Base-by-base conservation (phyloP, 805 yeast species). In the Nakazawaea laoshanensis region DNA sequence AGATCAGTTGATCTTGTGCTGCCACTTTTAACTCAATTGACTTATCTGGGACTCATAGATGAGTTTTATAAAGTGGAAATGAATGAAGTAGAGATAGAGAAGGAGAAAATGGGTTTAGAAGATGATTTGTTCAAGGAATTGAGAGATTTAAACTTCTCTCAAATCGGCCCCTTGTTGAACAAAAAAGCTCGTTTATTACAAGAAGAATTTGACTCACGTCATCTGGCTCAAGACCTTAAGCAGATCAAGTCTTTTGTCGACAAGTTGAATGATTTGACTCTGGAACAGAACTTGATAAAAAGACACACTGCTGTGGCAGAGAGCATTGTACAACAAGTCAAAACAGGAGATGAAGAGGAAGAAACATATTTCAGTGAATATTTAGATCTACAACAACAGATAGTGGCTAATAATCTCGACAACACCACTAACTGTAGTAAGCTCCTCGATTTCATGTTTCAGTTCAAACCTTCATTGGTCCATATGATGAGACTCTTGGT, bases 41-140 rank as follows among this genome's bases (percentile, higher is more conserved):
- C 86, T 2, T 89, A 88, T 50, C 63, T 71, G 12, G 98, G 97
- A 0, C 60, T 92, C 11, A 60, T 87, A 14, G 88, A 83, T 50
- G 96, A 88, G 44, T 50, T 74, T 9, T 65, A 74, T 42, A 74
- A 70, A 4, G 57, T 78, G 5, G 60, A 65, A 10, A 49, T 64
- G 9, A 67, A 66, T 39, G 58, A 45, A 3, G 44, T 56, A 5
- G 44, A 44, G 26, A 28, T 49, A 2, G 41, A 40, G 12, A 42
- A 39, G 11, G 44, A 34, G 6, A 32, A 26, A 15, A 42, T 24
- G 7, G 29, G 50, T 14, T 51, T 62, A 5, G 57, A 59, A 23
- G 85, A 78, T 42, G 58, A 63, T 8, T 57, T 78, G 5, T 72
- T 56, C 3, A 8, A 19, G 6, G 52, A 65, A 5, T 60, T 88